phyloP scores from a whole-genome alignment of 257 asterid species.

The Solanum infundibuliforme region DNA sequence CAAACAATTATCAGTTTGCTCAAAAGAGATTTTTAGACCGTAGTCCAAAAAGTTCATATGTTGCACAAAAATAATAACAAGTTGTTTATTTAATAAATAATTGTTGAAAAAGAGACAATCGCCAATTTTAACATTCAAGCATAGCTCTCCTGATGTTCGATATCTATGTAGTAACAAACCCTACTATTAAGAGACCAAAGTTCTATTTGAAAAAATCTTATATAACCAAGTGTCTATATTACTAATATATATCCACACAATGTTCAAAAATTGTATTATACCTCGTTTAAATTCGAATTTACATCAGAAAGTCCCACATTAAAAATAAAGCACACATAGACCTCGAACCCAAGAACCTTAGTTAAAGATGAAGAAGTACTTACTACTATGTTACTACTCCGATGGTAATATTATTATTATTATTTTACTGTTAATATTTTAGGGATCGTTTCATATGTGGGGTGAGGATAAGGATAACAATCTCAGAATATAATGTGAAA shows the following conservation, averaged over 20 bases:
- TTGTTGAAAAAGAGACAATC: neutral
- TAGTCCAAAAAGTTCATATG: neutral
- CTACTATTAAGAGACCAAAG: neutral
- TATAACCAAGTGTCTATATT: neutral
- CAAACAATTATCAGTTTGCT: neutral
- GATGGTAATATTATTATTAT: neutral
- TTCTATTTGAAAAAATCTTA: neutral
- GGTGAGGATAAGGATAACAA: neutral
- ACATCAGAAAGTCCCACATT: neutral
- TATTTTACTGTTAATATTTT: neutral
- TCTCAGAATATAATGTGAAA: neutral
- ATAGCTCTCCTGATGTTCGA: neutral
- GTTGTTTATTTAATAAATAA: neutral
- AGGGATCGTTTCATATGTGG: neutral
- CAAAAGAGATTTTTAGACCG: neutral
- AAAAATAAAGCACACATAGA: neutral
- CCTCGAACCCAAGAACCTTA: neutral
- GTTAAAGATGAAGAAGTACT: neutral
- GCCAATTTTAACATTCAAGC: neutral
- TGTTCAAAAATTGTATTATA: neutral
- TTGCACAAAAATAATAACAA: neutral
- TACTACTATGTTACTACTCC: neutral
- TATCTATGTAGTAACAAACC: neutral
- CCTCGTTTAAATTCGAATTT: neutral
- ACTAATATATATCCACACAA: neutral